phyloP scores from a whole-genome alignment of 2,329 filamentous ascomycete genomes.

The Diaporthe sp. region DNA sequence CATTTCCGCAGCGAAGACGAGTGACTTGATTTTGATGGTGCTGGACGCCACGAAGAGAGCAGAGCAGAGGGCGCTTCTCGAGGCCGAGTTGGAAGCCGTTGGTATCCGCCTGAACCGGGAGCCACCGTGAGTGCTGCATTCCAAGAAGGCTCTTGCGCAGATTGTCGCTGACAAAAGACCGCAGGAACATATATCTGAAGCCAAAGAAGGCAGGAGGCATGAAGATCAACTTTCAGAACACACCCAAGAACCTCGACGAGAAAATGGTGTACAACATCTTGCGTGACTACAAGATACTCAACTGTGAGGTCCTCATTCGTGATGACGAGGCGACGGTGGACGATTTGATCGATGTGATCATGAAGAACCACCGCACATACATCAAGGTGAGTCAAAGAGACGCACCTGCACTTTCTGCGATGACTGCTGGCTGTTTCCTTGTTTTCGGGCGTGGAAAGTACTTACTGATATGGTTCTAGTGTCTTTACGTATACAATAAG shows the following conservation, averaged over 20 bases:
- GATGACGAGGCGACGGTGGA: constrained; percentile 97
- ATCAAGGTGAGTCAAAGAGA: constrained; percentile 66
- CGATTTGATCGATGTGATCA: constrained; percentile 99
- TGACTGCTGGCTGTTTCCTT: not conserved
- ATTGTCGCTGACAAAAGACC: not conserved
- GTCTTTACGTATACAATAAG: constrained; percentile 99
- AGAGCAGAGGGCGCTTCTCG: constrained; percentile 89
- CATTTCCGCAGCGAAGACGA: constrained; percentile 98
- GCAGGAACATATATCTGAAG: constrained; percentile 96
- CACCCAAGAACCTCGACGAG: constrained; percentile 93
- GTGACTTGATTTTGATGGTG: constrained; percentile 96
- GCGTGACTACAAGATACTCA: constrained; percentile 98
- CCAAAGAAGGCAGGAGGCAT: constrained; percentile 95
- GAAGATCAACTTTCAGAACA: constrained; percentile 95
- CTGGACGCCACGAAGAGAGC: constrained; percentile 96
- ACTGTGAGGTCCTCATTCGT: constrained; percentile 94
- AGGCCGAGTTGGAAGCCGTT: constrained; percentile 93
- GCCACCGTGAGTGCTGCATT: constrained; percentile 78
- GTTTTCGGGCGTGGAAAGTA: not conserved
- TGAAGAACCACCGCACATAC: constrained; percentile 99
- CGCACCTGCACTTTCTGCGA: not conserved
- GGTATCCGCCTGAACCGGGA: constrained; percentile 93
- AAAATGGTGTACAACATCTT: constrained; percentile 99
- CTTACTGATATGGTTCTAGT: constrained; percentile 47
- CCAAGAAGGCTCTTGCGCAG: not conserved